Evolutionary conservation across 768 basidiomycete species (phyloP).

Genomic region (Suillus placidus): DNA sequence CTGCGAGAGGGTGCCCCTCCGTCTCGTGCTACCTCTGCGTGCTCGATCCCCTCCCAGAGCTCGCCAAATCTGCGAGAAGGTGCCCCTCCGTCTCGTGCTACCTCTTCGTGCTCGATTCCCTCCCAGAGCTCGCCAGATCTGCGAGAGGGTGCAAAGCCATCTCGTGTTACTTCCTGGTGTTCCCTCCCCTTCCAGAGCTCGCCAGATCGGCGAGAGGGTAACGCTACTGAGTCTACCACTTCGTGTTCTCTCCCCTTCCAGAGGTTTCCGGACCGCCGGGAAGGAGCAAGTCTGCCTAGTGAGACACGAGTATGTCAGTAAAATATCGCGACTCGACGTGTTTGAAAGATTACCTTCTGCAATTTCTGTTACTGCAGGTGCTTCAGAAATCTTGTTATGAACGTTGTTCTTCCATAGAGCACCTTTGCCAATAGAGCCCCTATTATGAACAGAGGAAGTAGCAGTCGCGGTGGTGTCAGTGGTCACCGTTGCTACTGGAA

Average conservation of each 20-base stretch:
- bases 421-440: too few species aligned
- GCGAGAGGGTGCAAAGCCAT: too few species aligned
- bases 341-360: background rate
- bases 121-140: background rate
- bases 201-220: too few species aligned
- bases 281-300: background rate
- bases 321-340: background rate
- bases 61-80: background rate
- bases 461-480: background rate
- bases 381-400: slow-evolving; percentile 20
- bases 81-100: background rate
- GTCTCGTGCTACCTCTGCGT: background rate
- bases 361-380: too few species aligned
- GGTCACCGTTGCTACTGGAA: slow-evolving; percentile 8
- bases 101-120: background rate
- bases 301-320: background rate
- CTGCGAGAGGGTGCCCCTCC: too few species aligned
- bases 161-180: too few species aligned
- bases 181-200: too few species aligned
- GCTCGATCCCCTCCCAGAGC: background rate
- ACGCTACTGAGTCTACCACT: too few species aligned
- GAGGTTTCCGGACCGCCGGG: background rate
- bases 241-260: background rate
- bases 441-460: background rate
- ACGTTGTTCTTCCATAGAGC: slow-evolving; percentile 24